These are phyloP conservation scores for Pichia californica DNA, from an alignment of 805 yeast species.

Conservation along the genomic window DNA sequence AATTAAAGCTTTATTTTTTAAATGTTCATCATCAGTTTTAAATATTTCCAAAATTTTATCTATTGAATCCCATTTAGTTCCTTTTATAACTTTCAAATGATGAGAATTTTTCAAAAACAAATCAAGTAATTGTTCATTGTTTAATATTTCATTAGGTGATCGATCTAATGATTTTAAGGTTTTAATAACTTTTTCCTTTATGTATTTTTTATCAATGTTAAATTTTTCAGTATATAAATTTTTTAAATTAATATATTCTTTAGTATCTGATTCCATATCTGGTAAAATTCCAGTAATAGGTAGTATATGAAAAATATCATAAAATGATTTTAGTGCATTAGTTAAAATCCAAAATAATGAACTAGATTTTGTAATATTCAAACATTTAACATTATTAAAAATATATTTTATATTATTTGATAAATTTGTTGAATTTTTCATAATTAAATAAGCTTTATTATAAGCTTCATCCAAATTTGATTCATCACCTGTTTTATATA, in stretches of 20 bases:
- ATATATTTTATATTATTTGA: slow-evolving; percentile 24
- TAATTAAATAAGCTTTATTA: slow-evolving; percentile 40
- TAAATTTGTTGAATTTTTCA: slow-evolving; percentile 31
- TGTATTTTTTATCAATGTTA: slow-evolving; percentile 38
- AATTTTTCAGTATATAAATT: slow-evolving; percentile 53
- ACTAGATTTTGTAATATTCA: slow-evolving; percentile 12
- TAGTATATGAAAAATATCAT: slow-evolving; percentile 35
- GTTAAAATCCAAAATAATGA: slow-evolving; percentile 57
- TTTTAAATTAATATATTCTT: slow-evolving; percentile 52
- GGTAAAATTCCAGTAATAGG: slow-evolving; percentile 75
- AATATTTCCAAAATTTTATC: not conserved
- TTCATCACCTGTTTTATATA: slow-evolving; percentile 25
- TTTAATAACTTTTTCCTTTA: slow-evolving; percentile 25
- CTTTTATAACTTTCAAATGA: slow-evolving; percentile 35
- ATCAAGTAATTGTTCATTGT: slow-evolving; percentile 31
- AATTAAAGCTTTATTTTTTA: slow-evolving; percentile 16
- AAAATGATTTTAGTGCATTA: slow-evolving; percentile 47
- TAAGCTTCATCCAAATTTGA: slow-evolving; percentile 29
- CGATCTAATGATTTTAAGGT: slow-evolving; percentile 27
- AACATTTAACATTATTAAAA: slow-evolving; percentile 18
- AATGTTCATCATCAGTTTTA: slow-evolving; percentile 1
- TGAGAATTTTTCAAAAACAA: slow-evolving; percentile 60
- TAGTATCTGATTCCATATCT: slow-evolving; percentile 82
- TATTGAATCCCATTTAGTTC: slow-evolving; percentile 1
- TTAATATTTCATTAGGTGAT: slow-evolving; percentile 24